Conservation (phyloP, 1,284 basidiomycete species). For the Ceratobasidium sp. region DNA sequence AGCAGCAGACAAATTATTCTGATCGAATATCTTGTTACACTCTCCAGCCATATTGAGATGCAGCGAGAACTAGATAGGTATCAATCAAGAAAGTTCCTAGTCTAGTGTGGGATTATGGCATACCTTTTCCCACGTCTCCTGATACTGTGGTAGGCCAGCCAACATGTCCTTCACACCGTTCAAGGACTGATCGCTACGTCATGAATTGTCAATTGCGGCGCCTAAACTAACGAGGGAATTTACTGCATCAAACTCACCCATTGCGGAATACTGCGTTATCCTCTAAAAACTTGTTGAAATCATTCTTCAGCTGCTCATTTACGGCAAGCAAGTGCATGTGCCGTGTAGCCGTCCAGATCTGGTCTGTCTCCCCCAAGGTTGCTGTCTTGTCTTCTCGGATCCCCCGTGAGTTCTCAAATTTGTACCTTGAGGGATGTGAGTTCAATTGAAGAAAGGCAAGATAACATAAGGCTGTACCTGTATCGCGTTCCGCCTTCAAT, state of each 20-base stretch:
- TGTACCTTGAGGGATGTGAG: slow-evolving; percentile 67
- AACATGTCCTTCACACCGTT: slow-evolving; percentile 99
- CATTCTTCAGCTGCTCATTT: slow-evolving; percentile 93
- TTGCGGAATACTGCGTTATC: slow-evolving; percentile 90
- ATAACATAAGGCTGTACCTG: slow-evolving; percentile 64
- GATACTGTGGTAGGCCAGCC: slow-evolving; percentile 92
- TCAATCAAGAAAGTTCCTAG: neutral
- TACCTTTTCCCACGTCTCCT: slow-evolving; percentile 94
- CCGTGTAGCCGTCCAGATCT: slow-evolving; percentile 90
- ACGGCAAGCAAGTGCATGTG: slow-evolving; percentile 99
- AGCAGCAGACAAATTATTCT: slow-evolving; percentile 83
- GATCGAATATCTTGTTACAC: slow-evolving; percentile 94
- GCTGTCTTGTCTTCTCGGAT: slow-evolving; percentile 89
- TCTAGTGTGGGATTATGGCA: slow-evolving; percentile 36
- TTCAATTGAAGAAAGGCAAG: neutral
- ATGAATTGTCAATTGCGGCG: slow-evolving; percentile 49
- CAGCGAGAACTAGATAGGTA: slow-evolving; percentile 78
- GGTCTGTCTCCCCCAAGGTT: slow-evolving; percentile 83
- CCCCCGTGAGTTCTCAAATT: slow-evolving; percentile 82
- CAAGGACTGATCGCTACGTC: slow-evolving; percentile 77
- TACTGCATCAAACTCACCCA: slow-evolving; percentile 62
- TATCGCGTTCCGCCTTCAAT: slow-evolving; percentile 90
- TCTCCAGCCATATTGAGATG: slow-evolving; percentile 98
- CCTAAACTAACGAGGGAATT: neutral
- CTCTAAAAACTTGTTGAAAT: slow-evolving; percentile 93